A percentile compares a stretch with the other conserved stretches of the same genome.
Evolutionary conservation across 2,329 filamentous ascomycete species (phyloP).

Genomic region (Fusarium stilboides): DNA sequence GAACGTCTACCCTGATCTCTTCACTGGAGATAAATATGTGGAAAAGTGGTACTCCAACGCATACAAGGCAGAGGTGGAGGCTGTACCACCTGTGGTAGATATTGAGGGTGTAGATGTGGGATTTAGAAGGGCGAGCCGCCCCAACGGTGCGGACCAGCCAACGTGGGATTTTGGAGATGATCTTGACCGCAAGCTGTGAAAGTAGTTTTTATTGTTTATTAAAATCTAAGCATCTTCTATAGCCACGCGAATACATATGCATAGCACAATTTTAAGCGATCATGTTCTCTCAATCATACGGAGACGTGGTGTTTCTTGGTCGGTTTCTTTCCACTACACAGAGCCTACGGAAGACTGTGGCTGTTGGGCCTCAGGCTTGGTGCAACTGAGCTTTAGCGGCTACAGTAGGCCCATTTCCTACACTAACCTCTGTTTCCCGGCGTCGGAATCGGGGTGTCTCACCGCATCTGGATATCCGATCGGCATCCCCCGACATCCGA

Average conservation of each 20-base stretch:
- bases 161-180: conserved; percentile 64
- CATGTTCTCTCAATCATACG: neutral
- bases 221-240: neutral
- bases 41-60: conserved; percentile 44
- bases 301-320: neutral
- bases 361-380: neutral
- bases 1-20: conserved; percentile 34
- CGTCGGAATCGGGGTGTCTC: conserved; percentile 27
- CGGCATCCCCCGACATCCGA: conserved; percentile 33
- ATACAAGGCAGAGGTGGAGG: conserved; percentile 54
- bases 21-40: conserved; percentile 25
- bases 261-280: neutral
- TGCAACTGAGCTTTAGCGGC: neutral
- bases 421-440: neutral
- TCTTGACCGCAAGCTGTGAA: conserved; percentile 20
- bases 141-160: conserved; percentile 71
- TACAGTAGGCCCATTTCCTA: neutral
- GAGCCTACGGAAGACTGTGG: neutral
- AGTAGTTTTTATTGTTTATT: neutral
- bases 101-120: conserved; percentile 61
- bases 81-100: conserved; percentile 63
- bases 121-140: conserved; percentile 60
- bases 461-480: conserved; percentile 24
- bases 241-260: neutral
- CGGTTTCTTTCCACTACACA: neutral